Conservation (phyloP, 139 green algal genomes). For the Volvox reticuliferus region DNA sequence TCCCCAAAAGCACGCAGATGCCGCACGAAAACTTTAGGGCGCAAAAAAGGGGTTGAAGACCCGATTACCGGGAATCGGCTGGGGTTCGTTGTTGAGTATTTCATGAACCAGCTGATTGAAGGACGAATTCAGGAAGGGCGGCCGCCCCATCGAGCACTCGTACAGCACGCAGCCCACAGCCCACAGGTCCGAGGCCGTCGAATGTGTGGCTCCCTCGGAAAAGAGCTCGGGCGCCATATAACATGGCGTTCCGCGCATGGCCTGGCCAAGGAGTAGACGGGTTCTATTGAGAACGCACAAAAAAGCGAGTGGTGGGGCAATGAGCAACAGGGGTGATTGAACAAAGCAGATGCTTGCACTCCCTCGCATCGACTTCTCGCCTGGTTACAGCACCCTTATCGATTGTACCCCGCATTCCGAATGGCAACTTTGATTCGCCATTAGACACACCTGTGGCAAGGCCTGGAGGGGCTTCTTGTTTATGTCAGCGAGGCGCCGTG, state of each 20-base stretch:
- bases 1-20: no score
- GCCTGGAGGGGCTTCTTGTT: constrained; percentile 78
- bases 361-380: no score
- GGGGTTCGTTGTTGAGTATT: constrained; percentile 79
- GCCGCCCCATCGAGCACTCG: constrained; percentile 87
- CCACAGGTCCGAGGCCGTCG: constrained; percentile 90
- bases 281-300: not conserved
- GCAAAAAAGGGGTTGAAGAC: not conserved
- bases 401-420: not conserved
- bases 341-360: no score
- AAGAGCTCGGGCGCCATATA: constrained; percentile 98
- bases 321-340: no score
- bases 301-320: not conserved
- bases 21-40: no score
- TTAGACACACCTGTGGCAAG: constrained; percentile 51
- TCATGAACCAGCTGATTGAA: constrained; percentile 85
- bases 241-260: constrained; percentile 86
- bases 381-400: not conserved
- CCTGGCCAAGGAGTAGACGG: constrained; percentile 48
- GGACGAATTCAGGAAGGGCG: constrained; percentile 87
- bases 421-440: not conserved
- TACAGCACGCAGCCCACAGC: constrained; percentile 95
- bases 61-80: constrained; percentile 60
- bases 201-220: constrained; percentile 83
- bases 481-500: constrained; percentile 81